A percentile compares a stretch with the other conserved stretches of the same genome.
Evolutionary conservation across 2,329 filamentous ascomycete species (phyloP).

Genomic region (Neoscytalidium dimidiatum): DNA sequence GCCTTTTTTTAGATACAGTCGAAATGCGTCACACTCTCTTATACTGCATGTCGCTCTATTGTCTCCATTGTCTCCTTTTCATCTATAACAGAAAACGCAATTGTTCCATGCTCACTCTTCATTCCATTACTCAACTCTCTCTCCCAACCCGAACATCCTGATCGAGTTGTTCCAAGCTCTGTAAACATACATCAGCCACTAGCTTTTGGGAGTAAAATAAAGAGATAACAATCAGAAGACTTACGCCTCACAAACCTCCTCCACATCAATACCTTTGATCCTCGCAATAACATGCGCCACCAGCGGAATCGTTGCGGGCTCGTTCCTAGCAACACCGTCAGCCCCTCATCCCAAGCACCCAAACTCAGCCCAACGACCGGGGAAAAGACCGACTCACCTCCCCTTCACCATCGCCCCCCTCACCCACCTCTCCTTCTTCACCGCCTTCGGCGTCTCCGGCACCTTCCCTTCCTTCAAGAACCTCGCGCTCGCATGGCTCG

Average conservation of each 20-base stretch:
- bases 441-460: slow-evolving; percentile 72
- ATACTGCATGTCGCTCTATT: too few relatives aligned
- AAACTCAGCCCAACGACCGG: background rate
- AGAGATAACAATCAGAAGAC: slow-evolving; percentile 31
- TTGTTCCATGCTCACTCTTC: background rate
- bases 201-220: background rate
- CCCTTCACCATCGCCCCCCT: slow-evolving; percentile 90
- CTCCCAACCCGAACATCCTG: slow-evolving; percentile 42
- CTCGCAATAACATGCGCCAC: slow-evolving; percentile 87
- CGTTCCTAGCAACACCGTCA: slow-evolving; percentile 61
- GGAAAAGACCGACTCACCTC: slow-evolving; percentile 27
- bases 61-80: background rate
- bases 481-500: slow-evolving; percentile 75
- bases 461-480: slow-evolving; percentile 64
- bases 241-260: slow-evolving; percentile 80
- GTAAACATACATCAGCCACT: background rate
- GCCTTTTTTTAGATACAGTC: too few relatives aligned
- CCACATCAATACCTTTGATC: slow-evolving; percentile 76
- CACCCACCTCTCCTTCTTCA: slow-evolving; percentile 96
- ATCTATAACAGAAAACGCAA: background rate
- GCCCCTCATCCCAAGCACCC: background rate
- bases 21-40: too few relatives aligned
- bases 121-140: slow-evolving; percentile 21
- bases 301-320: slow-evolving; percentile 81
- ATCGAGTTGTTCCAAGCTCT: slow-evolving; percentile 43